Evolutionary conservation across 352 stramenopile genomes (phyloP).

Genomic region (Globisporangium ultimum): DNA sequence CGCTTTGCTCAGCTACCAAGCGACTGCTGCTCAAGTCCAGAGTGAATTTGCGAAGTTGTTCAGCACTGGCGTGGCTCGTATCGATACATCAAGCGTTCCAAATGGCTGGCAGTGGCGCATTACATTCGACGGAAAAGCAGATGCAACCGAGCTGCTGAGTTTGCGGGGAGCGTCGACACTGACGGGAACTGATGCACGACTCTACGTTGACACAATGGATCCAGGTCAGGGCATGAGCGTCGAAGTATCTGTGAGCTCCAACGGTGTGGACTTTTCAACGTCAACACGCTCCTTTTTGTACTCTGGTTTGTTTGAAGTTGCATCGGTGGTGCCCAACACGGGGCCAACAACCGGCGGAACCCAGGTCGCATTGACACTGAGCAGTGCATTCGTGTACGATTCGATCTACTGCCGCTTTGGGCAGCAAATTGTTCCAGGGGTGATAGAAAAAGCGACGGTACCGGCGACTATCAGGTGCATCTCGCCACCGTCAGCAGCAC

Average conservation of each 20-base stretch:
- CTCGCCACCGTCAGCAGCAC: conserved; percentile 14
- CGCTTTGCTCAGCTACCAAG: conserved; percentile 5
- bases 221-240: conserved; percentile 19
- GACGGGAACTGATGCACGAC: conserved; percentile 14
- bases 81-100: neutral
- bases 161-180: conserved; percentile 14
- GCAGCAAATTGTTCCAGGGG: conserved; percentile 25
- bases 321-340: conserved; percentile 28
- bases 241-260: conserved; percentile 26
- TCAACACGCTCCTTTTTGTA: conserved; percentile 42
- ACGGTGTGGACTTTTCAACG: conserved; percentile 32
- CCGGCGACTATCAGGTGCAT: conserved; percentile 26
- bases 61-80: neutral
- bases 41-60: conserved; percentile 17
- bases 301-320: conserved; percentile 28
- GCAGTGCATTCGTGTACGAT: conserved; percentile 16
- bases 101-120: conserved; percentile 19
- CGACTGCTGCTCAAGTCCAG: conserved; percentile 14
- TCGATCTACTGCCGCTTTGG: conserved; percentile 60
- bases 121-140: conserved; percentile 17
- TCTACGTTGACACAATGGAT: conserved; percentile 18
- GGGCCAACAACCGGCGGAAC: conserved; percentile 62
- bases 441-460: conserved; percentile 1
- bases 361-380: conserved; percentile 33
- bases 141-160: conserved; percentile 4